Evolutionary conservation across 2,329 filamentous ascomycete species (phyloP), one percentile per base, ranked within the genome.

Genomic region (Cercospora berteroae): DNA sequence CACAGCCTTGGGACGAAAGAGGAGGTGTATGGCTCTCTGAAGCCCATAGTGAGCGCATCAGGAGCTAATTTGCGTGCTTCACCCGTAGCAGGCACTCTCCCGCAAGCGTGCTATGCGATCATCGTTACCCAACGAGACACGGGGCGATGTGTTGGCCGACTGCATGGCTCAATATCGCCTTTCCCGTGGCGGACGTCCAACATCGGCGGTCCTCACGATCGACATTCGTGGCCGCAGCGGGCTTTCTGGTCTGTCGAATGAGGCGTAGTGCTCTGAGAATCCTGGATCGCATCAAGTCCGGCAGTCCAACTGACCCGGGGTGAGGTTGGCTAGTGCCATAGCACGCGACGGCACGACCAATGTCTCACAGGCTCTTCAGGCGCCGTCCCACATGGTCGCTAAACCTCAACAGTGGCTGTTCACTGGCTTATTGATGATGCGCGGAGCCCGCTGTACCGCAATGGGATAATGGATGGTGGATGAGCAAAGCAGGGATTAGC

Each of bases 91-190:
- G 59, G 36, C 16, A 31, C 36, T 20, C 27, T 31, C 39, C 20
- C 25, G 16, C 36, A 61, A 42, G 39, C 59, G 39, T 13, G 18
- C 31, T 50, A 10, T 44, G 36, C 59, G n/a, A 23, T 48, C 20
- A 27, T 18, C 25, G 59, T 61, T n/a, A 29, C 25, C 59, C 36
- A 61, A 61, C 39, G 58, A 61, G 23, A 31, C 39, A 23, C 59
- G 39, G 48, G 23, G 36, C 59, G 59, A 61, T 27, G 33, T 48
- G 59, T 25, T 48, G 31, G 36, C 59, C 25, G 59, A 48, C 36
- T 61, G 59, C 59, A 48, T 61, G 59, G 59, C 36, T 60, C 59
- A 44, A 29, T 42, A 27, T 61, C 59, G 59, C 59, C 39, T 60
- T 44, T 60, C 27, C 18, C 18, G n/a, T 57, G 55, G 55, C 55